These are phyloP conservation scores for Talaromyces verruculosus DNA, from an alignment of 2,329 filamentous ascomycete species.

Conservation along the genomic window DNA sequence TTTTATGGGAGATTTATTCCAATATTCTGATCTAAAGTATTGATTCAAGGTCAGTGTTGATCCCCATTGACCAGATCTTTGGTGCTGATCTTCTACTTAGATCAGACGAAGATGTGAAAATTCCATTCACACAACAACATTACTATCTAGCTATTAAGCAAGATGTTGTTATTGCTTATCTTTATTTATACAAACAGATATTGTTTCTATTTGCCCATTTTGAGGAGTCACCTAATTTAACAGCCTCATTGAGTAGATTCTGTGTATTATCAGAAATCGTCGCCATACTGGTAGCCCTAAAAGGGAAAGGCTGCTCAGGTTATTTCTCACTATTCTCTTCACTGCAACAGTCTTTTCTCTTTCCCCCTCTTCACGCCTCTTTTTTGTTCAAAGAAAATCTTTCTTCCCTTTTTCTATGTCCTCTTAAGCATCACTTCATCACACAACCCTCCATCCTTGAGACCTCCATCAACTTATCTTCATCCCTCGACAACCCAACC, in stretches of 20 bases:
- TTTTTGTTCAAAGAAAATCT: neutral
- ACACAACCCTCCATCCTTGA: neutral
- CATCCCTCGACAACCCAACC: neutral
- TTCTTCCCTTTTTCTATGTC: neutral
- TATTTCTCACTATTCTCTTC: neutral
- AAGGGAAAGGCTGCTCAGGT: neutral
- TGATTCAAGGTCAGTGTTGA: neutral
- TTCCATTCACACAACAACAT: neutral
- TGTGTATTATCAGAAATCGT: neutral
- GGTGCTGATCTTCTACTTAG: neutral
- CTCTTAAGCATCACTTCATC: neutral
- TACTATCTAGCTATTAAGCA: neutral
- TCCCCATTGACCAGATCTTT: neutral
- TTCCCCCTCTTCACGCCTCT: neutral
- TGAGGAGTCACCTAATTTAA: neutral
- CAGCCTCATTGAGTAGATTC: neutral
- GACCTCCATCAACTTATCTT: neutral
- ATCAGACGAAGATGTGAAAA: neutral
- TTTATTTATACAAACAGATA: neutral
- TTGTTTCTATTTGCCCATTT: neutral
- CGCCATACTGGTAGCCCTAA: neutral
- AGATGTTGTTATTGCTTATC: neutral
- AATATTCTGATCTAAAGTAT: too few species aligned
- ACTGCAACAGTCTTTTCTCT: neutral
- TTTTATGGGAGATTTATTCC: too few species aligned